These are phyloP conservation scores for Physaria fendleri DNA, from an alignment of 345 rosid species.

Conservation along the genomic window DNA sequence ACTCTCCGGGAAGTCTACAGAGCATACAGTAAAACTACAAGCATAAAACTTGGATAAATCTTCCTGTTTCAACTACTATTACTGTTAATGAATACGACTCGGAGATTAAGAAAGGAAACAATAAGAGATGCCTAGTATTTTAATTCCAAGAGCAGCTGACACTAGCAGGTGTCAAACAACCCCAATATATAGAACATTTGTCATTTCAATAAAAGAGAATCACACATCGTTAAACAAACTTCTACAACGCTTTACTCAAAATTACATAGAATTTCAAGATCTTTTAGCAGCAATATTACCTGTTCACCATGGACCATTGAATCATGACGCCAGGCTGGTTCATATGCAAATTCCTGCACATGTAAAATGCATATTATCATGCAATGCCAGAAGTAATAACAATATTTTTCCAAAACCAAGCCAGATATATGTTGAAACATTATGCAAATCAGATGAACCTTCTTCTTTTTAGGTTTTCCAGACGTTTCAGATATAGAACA, in stretches of 20 bases:
- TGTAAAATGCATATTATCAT: slow-evolving; percentile 14
- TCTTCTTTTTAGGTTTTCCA: slow-evolving; percentile 70
- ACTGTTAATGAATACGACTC: neutral
- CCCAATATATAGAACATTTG: slow-evolving; percentile 2
- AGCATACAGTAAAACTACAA: neutral
- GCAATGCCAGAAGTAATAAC: slow-evolving; percentile 3
- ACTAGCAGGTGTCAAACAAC: neutral
- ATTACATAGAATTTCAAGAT: slow-evolving; percentile 3
- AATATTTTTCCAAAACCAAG: slow-evolving; percentile 1
- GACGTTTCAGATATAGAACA: slow-evolving; percentile 47
- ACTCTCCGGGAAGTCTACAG: neutral
- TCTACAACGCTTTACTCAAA: neutral
- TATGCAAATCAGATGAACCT: slow-evolving; percentile 44
- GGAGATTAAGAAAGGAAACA: neutral
- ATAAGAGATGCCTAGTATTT: slow-evolving; percentile 6
- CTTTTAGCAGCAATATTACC: slow-evolving; percentile 35
- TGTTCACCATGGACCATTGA: slow-evolving; percentile 53
- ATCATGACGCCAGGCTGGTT: slow-evolving; percentile 70
- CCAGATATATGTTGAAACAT: slow-evolving; percentile 16
- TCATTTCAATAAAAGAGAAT: neutral
- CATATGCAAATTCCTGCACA: slow-evolving; percentile 72
- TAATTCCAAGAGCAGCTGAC: slow-evolving; percentile 7
- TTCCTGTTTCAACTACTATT: slow-evolving; percentile 2
- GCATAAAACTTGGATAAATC: neutral
- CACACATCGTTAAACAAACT: neutral